Base-by-base conservation (phyloP, 2,329 filamentous ascomycete species). In the Ceratocystiopsis minuta region DNA sequence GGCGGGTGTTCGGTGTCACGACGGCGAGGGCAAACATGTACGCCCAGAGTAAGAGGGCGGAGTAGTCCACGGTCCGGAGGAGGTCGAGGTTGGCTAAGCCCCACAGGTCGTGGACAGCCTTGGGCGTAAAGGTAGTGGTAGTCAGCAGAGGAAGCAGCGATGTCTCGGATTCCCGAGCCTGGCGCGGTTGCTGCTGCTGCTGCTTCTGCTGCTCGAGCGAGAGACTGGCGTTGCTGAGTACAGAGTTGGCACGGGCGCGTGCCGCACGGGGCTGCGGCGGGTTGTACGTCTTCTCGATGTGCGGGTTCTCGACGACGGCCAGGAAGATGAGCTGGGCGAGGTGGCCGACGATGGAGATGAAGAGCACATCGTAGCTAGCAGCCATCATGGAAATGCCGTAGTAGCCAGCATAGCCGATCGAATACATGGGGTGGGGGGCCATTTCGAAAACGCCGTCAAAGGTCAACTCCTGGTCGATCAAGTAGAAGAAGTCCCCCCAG, bases 401-500 rank as follows among this genome's bases (percentile, higher is more conserved):
- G 65, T 92, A 98, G 38, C 90, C 90, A 41, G 85, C 86, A 60
- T 98, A 98, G 34, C 90, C 90, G 54, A 96, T 88, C 43, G 87
- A 94, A 63, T 96, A 96, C 88, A 96, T 96, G 48, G 88, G 88
- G 57, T 96, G 90, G 31, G 90, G 90, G 16, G 90, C 90, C 79
- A 98, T 92, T 63, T 98, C 90, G 57, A 96, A 98, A 48, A 98
- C 90, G 43, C 90, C 90, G 56, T 98, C 90, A 59, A 98, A 98
- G 39, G 87, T 96, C 57, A 98, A 68, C 56, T 94, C 85, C 63
- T 96, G 87, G 61, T 98, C 90, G 58, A 98, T 84, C 55, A 98
- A 78, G 62, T 86, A 98, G 68, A 96, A 98, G 63, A 96, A 96
- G 61, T 98, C 90, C 47, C 90, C 90, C 90, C 90, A 98, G 62